Evolutionary conservation across 2,329 filamentous ascomycete species (phyloP), one percentile per base, ranked within the genome.

Genomic region (Colletotrichum karsti): DNA sequence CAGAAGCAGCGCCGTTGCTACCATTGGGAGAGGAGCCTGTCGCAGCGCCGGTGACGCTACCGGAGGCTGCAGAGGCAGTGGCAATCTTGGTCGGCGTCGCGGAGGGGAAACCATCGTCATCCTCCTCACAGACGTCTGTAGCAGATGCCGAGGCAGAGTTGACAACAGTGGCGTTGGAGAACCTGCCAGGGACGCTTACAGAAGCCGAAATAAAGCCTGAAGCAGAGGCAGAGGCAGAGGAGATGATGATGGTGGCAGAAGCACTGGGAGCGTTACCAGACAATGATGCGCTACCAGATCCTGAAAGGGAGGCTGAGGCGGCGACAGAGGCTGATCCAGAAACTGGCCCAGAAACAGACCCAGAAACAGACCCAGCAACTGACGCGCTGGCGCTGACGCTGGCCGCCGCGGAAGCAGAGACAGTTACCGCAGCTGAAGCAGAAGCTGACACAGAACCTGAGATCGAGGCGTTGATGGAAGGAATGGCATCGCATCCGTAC

Each of bases 401-500:
- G 33, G 30, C 22, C 12, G 30, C 30, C 7, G 18, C 44, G 10
- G 63, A 39, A 13, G 59, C 41, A 22, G 58, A 46, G 26, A 46
- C 53, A 18, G 70, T n/a, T 55, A 60, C 30, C 24, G 61, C 65
- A 20, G 72, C 48, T 9, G 70, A 63, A 4, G 63, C 63, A 35
- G 70, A n/a, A 24, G 67, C 15, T 20, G 65, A 66, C 5, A 61
- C 44, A 8, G 54, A 62, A 13, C 65, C 60, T n/a, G 66, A 71
- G n/a, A 58, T 56, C 30, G 63, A 67, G 15, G 74, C 72, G 15
- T 72, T 73, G 26, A 71, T 65, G 24, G 73, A 73, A 26, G 75
- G 73, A 9, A 75, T 72, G 8, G 73, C 62, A 37, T 74, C 73
- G 63, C 80, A 82, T 53, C 78, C 81, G 51, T 78, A 79, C 65